Base-by-base conservation (phyloP, 2,329 filamentous ascomycete genomes). In the Ophiostoma piceae region DNA sequence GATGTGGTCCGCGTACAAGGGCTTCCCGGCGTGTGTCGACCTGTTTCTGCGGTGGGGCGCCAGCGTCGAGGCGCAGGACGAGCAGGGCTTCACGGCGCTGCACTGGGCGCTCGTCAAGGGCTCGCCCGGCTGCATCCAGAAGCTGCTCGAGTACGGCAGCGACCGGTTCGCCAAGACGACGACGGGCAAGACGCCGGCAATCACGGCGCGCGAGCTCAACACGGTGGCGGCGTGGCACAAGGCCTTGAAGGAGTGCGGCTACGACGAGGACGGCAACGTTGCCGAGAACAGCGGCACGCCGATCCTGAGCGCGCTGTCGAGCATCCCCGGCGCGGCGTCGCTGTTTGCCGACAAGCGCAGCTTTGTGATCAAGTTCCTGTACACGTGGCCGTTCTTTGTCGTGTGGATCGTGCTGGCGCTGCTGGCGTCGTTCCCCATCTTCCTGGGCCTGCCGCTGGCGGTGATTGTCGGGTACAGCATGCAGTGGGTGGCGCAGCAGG, bases 1-100 rank as follows among this genome's bases (percentile, higher is more conserved):
- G 72, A 99, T 99, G 95, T 99, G 95, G 95, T 92, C 95, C 22
- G 94, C 94, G 19, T 99, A 99, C 82, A 99, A 99, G 80, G 95
- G 96, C 47, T 97, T 90, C 77, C 92, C 94, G 0, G 89, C 90
- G 66, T 96, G 92, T 75, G 94, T 98, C 66, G 95, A 98, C 77
- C 79, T 98, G 62, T 94, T 97, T 74, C 81, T 99, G 71, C 88
- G 93, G 74, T 99, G 95, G 93, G 96, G 95, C 68, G 95, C 95
- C 51, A 95, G 93, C 77, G 92, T 97, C 9, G 92, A 96, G 79
- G 90, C 92, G 43, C 88, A 86, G 39, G 95, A 99, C 76, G 93
- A 97, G 77, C 91, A 94, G 74, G 94, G 94, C 37, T 95, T 98
- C 78, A 97, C 94, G 0, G 93, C 95, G 3, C 82, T 99, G 74